phyloP scores from a whole-genome alignment of 2,329 filamentous ascomycete species.

The Neofusicoccum ribis region DNA sequence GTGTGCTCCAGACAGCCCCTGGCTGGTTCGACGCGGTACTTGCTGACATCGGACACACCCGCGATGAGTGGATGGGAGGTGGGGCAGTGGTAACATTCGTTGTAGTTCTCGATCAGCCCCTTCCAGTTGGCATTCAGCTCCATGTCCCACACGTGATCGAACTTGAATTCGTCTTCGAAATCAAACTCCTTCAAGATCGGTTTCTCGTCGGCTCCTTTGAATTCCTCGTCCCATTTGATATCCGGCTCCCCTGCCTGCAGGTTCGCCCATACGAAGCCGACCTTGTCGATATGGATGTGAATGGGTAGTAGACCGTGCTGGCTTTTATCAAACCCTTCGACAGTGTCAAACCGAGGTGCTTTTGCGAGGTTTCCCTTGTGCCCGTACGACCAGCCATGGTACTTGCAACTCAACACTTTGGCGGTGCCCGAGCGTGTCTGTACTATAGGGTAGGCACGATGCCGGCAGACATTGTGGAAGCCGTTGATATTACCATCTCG shows the following conservation, averaged over 20 bases:
- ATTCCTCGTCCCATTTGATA: constrained; percentile 33
- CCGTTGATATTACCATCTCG: constrained; percentile 21
- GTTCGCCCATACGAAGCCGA: constrained; percentile 40
- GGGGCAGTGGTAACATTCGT: constrained; percentile 66
- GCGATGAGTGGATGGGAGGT: constrained; percentile 61
- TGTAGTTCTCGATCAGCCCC: constrained; percentile 59
- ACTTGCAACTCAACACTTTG: constrained; percentile 41
- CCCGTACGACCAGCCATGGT: constrained; percentile 47
- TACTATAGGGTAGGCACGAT: constrained; percentile 40
- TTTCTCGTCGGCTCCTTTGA: constrained; percentile 36
- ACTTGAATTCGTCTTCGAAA: constrained; percentile 47
- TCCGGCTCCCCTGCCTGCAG: constrained; percentile 36
- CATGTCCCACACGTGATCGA: constrained; percentile 40
- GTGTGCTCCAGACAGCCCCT: constrained; percentile 36
- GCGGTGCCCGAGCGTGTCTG: constrained; percentile 33
- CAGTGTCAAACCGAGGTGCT: constrained; percentile 43
- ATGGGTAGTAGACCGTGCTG: constrained; percentile 39
- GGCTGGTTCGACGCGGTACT: constrained; percentile 45
- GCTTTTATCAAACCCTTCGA: constrained; percentile 42
- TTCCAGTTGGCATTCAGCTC: constrained; percentile 38
- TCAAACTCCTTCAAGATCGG: constrained; percentile 34
- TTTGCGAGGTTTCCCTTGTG: constrained; percentile 42
- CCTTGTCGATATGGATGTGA: constrained; percentile 32
- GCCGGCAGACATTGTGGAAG: constrained; percentile 47
- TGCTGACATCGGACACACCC: constrained; percentile 57